Base-by-base conservation (phyloP, 148 eudicot genomes). In the Camellia japonica region DNA sequence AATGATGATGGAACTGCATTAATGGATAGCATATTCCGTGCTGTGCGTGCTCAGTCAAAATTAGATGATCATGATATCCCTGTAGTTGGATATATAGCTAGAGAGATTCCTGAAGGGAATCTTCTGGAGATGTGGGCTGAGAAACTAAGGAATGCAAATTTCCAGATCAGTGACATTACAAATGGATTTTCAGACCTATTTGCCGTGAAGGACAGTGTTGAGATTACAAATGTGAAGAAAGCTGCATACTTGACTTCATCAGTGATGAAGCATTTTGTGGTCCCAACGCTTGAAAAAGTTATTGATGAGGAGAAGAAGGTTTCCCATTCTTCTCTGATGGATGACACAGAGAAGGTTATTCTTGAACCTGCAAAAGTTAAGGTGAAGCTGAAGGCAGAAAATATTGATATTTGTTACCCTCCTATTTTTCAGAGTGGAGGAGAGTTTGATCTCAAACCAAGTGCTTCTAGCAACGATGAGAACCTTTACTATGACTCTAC, bases 371-470 rank as follows among this genome's bases (percentile, higher is more conserved):
- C 80, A 8, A 86, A 72, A 59, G 76, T 87, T 51, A 86, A 88
- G 79, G 88, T 85, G 56, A 90, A 90, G 84, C 70, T 90, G 65
- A 90, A 83, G 85, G 90, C 90, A 0, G 91, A 90, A n/a, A 88
- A 86, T 73, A 86, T 90, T n/a, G 93, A 88, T 71, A 90, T 90
- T 2, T 90, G 91, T 82, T 90, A 90, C 78, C 93, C 93, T 79
- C 93, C 93, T 0, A 90, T 90, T 47, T 88, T 90, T 77, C 93
- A 90, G 73, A 90, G 93, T 71, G 91, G 91, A 62, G 93, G 93
- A 30, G 80, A 75, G 82, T 90, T 90, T 78, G 93, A 90, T 85
- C 83, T 90, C 66, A 80, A 82, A 79, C 91, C 93, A 0, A 90
- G 91, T 65, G 93, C 93, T 0, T 77, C 90, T 6, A 90, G 93